A percentile compares a stretch with the other conserved stretches of the same genome.
Conservation (phyloP, 2,329 filamentous ascomycete genomes). For the Fusarium nanum region DNA sequence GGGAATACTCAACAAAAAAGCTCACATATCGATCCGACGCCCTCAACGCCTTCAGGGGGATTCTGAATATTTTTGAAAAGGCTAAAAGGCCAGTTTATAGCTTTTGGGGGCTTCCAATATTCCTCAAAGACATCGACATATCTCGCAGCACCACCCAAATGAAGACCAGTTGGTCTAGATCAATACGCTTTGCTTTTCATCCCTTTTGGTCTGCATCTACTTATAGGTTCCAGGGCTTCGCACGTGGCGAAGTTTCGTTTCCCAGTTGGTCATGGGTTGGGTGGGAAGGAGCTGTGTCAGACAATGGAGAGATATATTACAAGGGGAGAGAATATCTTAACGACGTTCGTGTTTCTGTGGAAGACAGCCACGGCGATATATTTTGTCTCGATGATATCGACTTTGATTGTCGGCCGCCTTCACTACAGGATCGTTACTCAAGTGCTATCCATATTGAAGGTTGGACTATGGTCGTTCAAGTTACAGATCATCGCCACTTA, state of each 20-base stretch:
- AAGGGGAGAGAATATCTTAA: background rate
- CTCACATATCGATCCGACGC: background rate
- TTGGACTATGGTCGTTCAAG: accelerated
- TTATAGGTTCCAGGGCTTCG: background rate
- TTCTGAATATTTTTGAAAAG: background rate
- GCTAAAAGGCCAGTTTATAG: background rate
- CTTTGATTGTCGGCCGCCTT: accelerated
- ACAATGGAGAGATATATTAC: accelerated
- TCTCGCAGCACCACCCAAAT: background rate
- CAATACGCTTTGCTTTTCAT: background rate
- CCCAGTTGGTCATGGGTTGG: background rate
- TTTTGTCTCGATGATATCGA: background rate
- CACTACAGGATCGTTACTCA: background rate
- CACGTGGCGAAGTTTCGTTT: background rate
- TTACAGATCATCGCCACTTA: background rate
- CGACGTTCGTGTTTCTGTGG: background rate
- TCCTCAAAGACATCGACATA: background rate
- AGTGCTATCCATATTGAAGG: background rate
- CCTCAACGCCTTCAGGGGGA: background rate
- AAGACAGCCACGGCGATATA: background rate
- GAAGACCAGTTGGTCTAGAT: background rate
- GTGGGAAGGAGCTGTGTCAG: background rate
- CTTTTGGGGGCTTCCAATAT: background rate
- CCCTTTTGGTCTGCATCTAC: no score
- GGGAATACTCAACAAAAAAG: background rate